Percentiles rank a stretch among this genome's conserved stretches.
phyloP scores from a whole-genome alignment of 2,329 filamentous ascomycete species.

The Beauveria sp. region DNA sequence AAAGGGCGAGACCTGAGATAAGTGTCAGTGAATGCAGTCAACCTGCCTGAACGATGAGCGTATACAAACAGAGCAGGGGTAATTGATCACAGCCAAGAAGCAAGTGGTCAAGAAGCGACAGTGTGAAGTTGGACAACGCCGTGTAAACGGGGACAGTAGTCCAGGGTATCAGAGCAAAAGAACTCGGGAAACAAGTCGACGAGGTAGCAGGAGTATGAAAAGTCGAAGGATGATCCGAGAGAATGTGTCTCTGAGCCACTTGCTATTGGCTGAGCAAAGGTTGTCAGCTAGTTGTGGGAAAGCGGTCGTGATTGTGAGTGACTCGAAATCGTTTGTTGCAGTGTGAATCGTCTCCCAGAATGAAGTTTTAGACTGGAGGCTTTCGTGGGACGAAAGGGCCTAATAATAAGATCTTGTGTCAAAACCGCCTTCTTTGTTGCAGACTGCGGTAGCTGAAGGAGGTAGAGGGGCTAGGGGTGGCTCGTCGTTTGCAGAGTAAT shows the following conservation, averaged over 20 bases:
- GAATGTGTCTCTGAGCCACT: not conserved
- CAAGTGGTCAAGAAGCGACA: slow-evolving; percentile 31
- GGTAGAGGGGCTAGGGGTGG: not conserved
- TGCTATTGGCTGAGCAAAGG: not conserved
- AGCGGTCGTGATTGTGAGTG: slow-evolving; percentile 30
- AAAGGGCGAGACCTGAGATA: slow-evolving; percentile 22
- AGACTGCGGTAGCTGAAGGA: not conserved
- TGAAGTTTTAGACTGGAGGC: no score
- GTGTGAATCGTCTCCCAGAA: no score
- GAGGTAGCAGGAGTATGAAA: not conserved
- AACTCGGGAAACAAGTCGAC: not conserved
- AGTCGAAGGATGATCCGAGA: not conserved
- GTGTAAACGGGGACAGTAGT: not conserved
- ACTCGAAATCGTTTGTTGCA: slow-evolving; percentile 7
- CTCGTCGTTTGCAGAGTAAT: slow-evolving; percentile 21
- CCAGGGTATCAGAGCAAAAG: not conserved
- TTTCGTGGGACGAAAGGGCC: no score
- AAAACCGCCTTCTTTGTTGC: no score
- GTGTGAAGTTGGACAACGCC: slow-evolving; percentile 17
- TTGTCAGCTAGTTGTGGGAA: slow-evolving; percentile 8
- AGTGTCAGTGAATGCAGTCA: not conserved
- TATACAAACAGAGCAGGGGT: slow-evolving; percentile 15
- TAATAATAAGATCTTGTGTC: no score
- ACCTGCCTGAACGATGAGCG: not conserved
- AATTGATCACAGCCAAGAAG: slow-evolving; percentile 17